These are phyloP conservation scores for Aspergillus hancockii DNA, from an alignment of 495 filamentous ascomycete species.

Conservation along the genomic window DNA sequence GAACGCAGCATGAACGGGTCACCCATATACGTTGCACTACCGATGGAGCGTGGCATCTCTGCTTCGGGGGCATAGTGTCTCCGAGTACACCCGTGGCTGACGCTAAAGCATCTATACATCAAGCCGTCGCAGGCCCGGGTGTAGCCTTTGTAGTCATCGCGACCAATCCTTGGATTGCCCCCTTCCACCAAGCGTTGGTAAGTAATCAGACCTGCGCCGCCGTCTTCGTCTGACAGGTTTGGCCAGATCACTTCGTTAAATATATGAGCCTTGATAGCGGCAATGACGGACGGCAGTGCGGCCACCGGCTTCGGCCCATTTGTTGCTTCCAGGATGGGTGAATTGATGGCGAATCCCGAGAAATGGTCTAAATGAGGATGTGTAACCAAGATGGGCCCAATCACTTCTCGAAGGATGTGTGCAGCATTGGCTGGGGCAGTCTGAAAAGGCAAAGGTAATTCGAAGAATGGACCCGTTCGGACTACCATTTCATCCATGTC, in stretches of 20 bases:
- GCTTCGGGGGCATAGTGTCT: constrained; percentile 55
- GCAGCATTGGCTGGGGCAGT: constrained; percentile 74
- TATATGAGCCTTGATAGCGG: constrained; percentile 86
- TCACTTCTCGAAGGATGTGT: constrained; percentile 71
- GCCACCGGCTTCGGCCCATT: constrained; percentile 78
- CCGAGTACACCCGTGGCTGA: constrained; percentile 88
- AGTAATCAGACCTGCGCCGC: constrained; percentile 86
- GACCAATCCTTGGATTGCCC: constrained; percentile 77
- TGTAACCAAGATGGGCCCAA: constrained; percentile 87
- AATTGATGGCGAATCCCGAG: constrained; percentile 88
- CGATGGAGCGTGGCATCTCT: constrained; percentile 60
- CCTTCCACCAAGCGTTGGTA: constrained; percentile 87
- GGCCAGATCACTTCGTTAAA: constrained; percentile 99
- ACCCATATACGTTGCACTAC: constrained; percentile 43
- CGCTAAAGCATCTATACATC: constrained; percentile 70
- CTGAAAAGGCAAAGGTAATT: constrained; percentile 62
- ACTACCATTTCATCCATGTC: constrained; percentile 30
- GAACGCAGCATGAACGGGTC: constrained; percentile 29
- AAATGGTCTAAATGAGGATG: constrained; percentile 95
- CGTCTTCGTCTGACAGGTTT: constrained; percentile 93
- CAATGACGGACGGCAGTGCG: constrained; percentile 79
- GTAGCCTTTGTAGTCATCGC: constrained; percentile 75
- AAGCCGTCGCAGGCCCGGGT: constrained; percentile 82
- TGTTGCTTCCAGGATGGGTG: constrained; percentile 74
- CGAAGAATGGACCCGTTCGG: constrained; percentile 68